Conservation (phyloP, 1,284 basidiomycete species). For the Cutaneotrichosporon sp. region DNA sequence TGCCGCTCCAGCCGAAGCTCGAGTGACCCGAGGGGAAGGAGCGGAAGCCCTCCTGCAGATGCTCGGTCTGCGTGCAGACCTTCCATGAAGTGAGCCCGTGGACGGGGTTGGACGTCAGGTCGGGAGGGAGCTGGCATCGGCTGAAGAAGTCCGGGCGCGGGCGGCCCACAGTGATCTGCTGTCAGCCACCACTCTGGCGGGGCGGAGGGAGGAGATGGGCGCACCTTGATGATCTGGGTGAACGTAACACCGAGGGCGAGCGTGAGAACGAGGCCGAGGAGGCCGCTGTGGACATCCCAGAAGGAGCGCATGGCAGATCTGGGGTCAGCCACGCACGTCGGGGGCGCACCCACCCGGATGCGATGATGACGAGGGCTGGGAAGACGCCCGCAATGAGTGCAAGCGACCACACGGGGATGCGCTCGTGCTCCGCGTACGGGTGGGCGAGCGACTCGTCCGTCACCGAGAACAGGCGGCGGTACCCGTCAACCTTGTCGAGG, state of each 20-base stretch:
- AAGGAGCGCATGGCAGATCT: constrained; percentile 67
- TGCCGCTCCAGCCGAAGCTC: constrained; percentile 57
- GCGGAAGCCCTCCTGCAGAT: constrained; percentile 81
- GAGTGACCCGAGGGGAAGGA: constrained; percentile 93
- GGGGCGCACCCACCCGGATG: constrained; percentile 59
- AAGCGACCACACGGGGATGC: constrained; percentile 73
- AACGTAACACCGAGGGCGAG: constrained; percentile 59
- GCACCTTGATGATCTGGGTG: constrained; percentile 76
- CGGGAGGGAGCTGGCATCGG: constrained; percentile 75
- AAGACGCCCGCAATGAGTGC: constrained; percentile 68
- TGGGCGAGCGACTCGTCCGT: constrained; percentile 67
- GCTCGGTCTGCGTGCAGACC: constrained; percentile 75
- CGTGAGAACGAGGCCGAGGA: constrained; percentile 61
- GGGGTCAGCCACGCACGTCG: neutral
- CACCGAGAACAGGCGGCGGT: constrained; percentile 76
- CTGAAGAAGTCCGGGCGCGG: constrained; percentile 82
- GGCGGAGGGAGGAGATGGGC: constrained; percentile 7
- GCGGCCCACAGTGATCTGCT: constrained; percentile 68
- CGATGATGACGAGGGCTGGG: constrained; percentile 68
- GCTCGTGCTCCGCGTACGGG: constrained; percentile 78
- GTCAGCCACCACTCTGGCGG: constrained; percentile 2
- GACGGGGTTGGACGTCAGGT: constrained; percentile 63
- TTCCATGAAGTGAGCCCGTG: constrained; percentile 73
- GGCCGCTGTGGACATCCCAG: constrained; percentile 84
- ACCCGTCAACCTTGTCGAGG: constrained; percentile 76